phyloP scores from a whole-genome alignment of 805 yeast genomes.

The Lipomyces lipofer region DNA sequence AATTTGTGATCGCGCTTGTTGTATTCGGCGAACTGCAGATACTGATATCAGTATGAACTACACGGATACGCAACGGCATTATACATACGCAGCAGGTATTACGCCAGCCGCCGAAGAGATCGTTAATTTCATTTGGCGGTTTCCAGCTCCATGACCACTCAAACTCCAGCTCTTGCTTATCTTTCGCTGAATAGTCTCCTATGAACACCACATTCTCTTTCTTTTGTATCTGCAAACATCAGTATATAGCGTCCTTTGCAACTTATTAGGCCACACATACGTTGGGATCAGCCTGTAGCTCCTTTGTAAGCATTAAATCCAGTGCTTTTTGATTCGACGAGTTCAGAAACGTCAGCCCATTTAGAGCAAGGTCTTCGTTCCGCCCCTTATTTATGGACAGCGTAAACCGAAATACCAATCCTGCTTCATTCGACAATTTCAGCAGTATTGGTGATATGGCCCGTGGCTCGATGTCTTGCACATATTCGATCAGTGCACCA shows the following conservation, averaged over 20 bases:
- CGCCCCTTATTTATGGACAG: conserved; percentile 6
- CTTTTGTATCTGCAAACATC: conserved; percentile 38
- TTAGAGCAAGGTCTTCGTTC: conserved; percentile 13
- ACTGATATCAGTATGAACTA: neutral
- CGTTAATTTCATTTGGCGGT: conserved; percentile 26
- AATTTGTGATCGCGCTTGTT: conserved; percentile 39
- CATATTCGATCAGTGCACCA: conserved; percentile 22
- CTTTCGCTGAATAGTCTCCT: conserved; percentile 38
- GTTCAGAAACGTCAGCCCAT: conserved; percentile 40
- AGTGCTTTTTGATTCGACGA: conserved; percentile 34
- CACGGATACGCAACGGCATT: neutral
- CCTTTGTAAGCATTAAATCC: conserved; percentile 39
- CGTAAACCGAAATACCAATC: conserved; percentile 16
- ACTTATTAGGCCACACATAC: conserved; percentile 10
- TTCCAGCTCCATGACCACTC: conserved; percentile 41
- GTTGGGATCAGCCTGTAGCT: conserved; percentile 37
- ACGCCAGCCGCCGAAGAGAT: conserved; percentile 36
- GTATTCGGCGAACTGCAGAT: conserved; percentile 42
- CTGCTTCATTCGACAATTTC: conserved; percentile 17
- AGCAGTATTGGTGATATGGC: conserved; percentile 20
- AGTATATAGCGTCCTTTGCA: neutral
- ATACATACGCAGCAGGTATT: conserved; percentile 37
- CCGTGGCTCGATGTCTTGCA: conserved; percentile 23
- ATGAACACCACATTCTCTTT: conserved; percentile 42
- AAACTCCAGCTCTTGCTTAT: conserved; percentile 23